Evolutionary conservation across 305 asterid species (phyloP).

Genomic region (Fraxinus dipetala): DNA sequence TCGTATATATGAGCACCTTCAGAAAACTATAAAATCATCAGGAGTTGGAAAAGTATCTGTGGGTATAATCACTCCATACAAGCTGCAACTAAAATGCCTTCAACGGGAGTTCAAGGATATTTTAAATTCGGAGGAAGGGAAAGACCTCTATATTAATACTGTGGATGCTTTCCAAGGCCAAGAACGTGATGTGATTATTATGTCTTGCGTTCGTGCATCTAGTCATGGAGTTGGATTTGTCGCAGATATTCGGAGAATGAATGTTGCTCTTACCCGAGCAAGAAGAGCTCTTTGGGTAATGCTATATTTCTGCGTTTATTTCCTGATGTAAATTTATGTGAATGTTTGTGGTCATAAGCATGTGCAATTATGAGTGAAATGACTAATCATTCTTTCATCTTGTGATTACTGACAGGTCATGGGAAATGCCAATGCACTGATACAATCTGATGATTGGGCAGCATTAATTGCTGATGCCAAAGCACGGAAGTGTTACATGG

Average conservation of each 20-base stretch:
- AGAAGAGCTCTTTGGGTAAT: constrained; percentile 98
- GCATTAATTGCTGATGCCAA: constrained; percentile 81
- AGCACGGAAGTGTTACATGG: constrained; percentile 75
- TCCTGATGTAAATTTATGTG: background rate
- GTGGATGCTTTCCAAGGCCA: constrained; percentile 99
- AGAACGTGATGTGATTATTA: constrained; percentile 95
- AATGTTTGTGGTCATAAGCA: background rate
- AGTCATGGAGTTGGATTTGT: constrained; percentile 94
- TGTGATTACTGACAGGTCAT: constrained; percentile 55
- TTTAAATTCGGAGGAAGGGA: constrained; percentile 87
- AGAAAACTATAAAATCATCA: constrained; percentile 55
- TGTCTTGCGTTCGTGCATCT: constrained; percentile 99
- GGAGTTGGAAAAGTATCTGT: constrained; percentile 81
- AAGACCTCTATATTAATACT: constrained; percentile 88
- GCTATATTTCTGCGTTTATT: constrained; percentile 20
- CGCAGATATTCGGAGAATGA: constrained; percentile 96
- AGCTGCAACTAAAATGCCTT: constrained; percentile 92
- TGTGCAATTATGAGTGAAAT: background rate
- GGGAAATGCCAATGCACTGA: constrained; percentile 89
- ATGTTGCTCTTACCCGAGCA: constrained; percentile 97
- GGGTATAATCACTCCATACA: constrained; percentile 97
- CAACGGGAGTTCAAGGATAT: constrained; percentile 89
- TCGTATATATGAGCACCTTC: constrained; percentile 89
- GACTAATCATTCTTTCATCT: constrained; percentile 10
- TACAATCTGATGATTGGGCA: constrained; percentile 94